phyloP scores from a whole-genome alignment of 1,284 basidiomycete genomes.

The Cutaneotrichosporon cyanovorans region DNA sequence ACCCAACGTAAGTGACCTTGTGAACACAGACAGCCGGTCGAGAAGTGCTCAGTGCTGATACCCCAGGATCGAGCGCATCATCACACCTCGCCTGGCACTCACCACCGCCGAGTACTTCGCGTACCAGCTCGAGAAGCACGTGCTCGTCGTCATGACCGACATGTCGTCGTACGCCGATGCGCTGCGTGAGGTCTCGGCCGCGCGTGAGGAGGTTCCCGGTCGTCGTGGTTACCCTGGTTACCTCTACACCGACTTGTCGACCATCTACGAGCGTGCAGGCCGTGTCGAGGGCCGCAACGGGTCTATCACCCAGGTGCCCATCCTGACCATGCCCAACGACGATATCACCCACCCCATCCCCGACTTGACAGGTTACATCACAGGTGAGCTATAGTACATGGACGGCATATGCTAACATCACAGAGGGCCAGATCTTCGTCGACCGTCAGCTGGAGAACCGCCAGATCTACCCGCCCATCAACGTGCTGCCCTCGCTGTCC shows the following conservation, averaged over 20 bases:
- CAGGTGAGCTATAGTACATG: constrained; percentile 38
- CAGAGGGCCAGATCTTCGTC: constrained; percentile 96
- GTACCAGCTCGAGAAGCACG: constrained; percentile 99
- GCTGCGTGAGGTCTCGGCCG: constrained; percentile 67
- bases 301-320: constrained; percentile 99
- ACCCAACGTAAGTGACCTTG: constrained; percentile 73
- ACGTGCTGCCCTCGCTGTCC: constrained; percentile 95
- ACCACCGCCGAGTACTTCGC: constrained; percentile 99
- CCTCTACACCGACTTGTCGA: constrained; percentile 89
- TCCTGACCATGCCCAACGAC: constrained; percentile 99
- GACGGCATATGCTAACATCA: constrained; percentile 57
- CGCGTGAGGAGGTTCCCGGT: constrained; percentile 98
- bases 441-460: constrained; percentile 63
- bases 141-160: constrained; percentile 96
- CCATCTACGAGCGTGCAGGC: constrained; percentile 98
- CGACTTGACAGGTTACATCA: constrained; percentile 99
- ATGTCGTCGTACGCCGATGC: constrained; percentile 54
- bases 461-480: constrained; percentile 99
- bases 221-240: constrained; percentile 93
- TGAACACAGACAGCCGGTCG: too few species aligned
- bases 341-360: constrained; percentile 99
- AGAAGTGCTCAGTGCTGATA: constrained; percentile 11
- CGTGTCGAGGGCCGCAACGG: constrained; percentile 97
- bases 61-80: constrained; percentile 83
- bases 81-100: constrained; percentile 93